These are phyloP conservation scores for Talaromyces rugulosus DNA, from an alignment of 2,329 filamentous ascomycete species.

Conservation along the genomic window DNA sequence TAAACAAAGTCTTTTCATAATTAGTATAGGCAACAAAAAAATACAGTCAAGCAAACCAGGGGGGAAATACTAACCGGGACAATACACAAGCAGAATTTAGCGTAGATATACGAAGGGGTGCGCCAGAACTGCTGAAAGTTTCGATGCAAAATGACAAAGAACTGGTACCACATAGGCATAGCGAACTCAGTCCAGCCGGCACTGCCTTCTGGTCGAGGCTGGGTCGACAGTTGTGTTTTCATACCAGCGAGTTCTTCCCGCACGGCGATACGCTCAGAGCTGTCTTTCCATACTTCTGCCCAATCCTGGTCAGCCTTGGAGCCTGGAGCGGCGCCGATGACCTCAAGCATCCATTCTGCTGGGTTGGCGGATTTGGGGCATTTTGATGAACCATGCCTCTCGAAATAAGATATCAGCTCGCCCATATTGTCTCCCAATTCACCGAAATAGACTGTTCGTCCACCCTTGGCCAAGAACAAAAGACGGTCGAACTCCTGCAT, in stretches of 20 bases:
- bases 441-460: conserved; percentile 66
- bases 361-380: conserved; percentile 65
- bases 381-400: conserved; percentile 56
- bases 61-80: conserved; percentile 3
- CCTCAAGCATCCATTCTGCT: conserved; percentile 69
- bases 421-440: conserved; percentile 58
- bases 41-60: not conserved
- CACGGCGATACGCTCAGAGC: conserved; percentile 53
- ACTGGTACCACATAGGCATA: conserved; percentile 65
- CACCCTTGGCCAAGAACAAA: conserved; percentile 61
- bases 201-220: conserved; percentile 26
- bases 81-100: conserved; percentile 65
- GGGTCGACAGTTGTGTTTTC: conserved; percentile 52
- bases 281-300: conserved; percentile 59
- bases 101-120: conserved; percentile 83
- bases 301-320: conserved; percentile 62
- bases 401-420: conserved; percentile 73
- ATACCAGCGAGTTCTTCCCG: conserved; percentile 55
- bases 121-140: conserved; percentile 94
- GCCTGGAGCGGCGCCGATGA: conserved; percentile 59
- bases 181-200: conserved; percentile 73
- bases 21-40: not conserved
- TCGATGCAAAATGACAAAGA: conserved; percentile 64
- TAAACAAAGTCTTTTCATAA: conserved; percentile 60
- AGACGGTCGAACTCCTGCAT: conserved; percentile 77